Conservation (phyloP, 805 yeast species). For the Grigorovia humatica region DNA sequence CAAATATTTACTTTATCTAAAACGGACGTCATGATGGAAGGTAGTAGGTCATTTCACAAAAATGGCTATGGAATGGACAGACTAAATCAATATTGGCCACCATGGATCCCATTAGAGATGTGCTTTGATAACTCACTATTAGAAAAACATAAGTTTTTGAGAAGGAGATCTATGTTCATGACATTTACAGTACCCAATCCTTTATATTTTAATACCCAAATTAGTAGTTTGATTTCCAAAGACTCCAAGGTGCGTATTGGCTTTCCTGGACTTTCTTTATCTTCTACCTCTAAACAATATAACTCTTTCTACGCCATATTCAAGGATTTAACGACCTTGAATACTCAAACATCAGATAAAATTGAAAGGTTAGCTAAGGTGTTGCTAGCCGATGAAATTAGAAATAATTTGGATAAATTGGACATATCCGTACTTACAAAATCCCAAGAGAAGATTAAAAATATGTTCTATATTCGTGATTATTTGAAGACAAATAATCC, state of each 20-base stretch:
- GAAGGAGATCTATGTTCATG: conserved; percentile 43
- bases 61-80: conserved; percentile 23
- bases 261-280: conserved; percentile 39
- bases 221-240: conserved; percentile 13
- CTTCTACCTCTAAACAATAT: conserved; percentile 50
- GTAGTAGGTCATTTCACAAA: conserved; percentile 19
- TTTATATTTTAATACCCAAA: conserved; percentile 33
- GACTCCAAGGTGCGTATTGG: conserved; percentile 27
- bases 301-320: conserved; percentile 40
- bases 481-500: conserved; percentile 31
- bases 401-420: conserved; percentile 23
- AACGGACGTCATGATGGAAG: conserved; percentile 26
- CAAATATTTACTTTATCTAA: conserved; percentile 43
- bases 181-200: conserved; percentile 43
- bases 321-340: conserved; percentile 33
- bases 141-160: conserved; percentile 37
- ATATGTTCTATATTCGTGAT: conserved; percentile 32
- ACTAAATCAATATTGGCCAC: conserved; percentile 44
- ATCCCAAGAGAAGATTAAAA: conserved; percentile 36
- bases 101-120: conserved; percentile 54
- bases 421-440: conserved; percentile 40
- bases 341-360: conserved; percentile 30
- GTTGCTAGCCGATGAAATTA: conserved; percentile 44
- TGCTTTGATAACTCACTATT: conserved; percentile 41
- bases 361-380: conserved; percentile 41